Conservation (phyloP, 176 grass and related monocot genomes). For the Bromus sterilis region DNA sequence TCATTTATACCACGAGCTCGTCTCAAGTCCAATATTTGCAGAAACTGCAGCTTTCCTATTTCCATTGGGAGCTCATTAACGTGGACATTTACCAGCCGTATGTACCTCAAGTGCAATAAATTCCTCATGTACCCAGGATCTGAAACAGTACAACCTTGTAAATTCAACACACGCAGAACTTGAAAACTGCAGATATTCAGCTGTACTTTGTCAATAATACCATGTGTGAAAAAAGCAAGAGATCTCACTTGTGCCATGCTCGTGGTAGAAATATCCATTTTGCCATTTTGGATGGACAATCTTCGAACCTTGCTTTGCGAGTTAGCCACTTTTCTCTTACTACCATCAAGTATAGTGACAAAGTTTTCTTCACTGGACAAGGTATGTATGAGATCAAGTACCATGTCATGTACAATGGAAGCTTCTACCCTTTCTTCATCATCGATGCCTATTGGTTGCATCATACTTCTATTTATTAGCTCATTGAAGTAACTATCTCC, state of each 20-base stretch:
- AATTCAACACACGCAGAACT: background rate
- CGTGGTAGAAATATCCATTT: too few relatives aligned
- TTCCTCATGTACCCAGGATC: background rate
- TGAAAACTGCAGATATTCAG: background rate
- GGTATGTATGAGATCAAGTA: background rate
- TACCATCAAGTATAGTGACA: background rate
- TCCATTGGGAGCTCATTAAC: background rate
- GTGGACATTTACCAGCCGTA: background rate
- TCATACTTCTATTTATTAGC: background rate
- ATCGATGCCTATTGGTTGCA: background rate
- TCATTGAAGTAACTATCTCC: background rate
- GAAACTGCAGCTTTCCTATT: background rate
- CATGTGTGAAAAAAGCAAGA: too few relatives aligned
- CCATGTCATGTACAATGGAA: background rate
- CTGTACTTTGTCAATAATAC: background rate
- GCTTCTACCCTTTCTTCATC: background rate
- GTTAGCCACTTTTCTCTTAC: background rate
- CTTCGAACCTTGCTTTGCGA: background rate
- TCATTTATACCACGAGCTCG: background rate
- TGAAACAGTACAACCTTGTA: background rate
- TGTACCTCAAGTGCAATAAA: background rate
- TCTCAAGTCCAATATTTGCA: background rate
- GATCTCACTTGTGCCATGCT: too few relatives aligned
- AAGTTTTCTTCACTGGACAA: background rate
- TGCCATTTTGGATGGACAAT: too few relatives aligned